These are phyloP conservation scores for Theileria parva DNA, from an alignment of 169 alveolate genomes.

Conservation along the genomic window DNA sequence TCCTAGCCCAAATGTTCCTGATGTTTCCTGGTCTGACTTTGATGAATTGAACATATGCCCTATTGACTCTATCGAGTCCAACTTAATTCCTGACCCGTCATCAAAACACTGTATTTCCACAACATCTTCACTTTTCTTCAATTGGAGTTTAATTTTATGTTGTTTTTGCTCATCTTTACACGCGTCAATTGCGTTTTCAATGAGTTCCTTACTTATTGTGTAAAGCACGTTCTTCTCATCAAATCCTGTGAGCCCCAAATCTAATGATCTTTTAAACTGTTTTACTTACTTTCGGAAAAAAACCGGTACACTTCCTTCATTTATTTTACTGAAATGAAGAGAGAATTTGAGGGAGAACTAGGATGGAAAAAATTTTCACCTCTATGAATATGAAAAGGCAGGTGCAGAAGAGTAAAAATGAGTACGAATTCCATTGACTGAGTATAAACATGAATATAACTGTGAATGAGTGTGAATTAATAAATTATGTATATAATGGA, in stretches of 20 bases:
- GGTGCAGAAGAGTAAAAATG: too few relatives aligned
- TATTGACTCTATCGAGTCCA: slow-evolving; percentile 30
- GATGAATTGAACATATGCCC: slow-evolving; percentile 33
- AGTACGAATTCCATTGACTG: too few relatives aligned
- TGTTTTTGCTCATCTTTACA: slow-evolving; percentile 12
- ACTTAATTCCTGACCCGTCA: slow-evolving; percentile 26
- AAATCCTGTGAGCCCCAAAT: slow-evolving; percentile 22
- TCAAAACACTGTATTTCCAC: slow-evolving; percentile 11
- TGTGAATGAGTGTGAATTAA: too few relatives aligned
- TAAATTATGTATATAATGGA: not conserved
- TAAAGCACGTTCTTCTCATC: slow-evolving; percentile 27
- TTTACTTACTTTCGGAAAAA: slow-evolving; percentile 13
- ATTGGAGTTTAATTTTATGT: slow-evolving; percentile 4
- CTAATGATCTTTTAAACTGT: not conserved
- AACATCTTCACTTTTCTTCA: slow-evolving; percentile 9
- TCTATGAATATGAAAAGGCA: too few relatives aligned
- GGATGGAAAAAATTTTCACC: not conserved
- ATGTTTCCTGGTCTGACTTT: slow-evolving; percentile 20
- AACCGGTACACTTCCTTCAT: slow-evolving; percentile 10
- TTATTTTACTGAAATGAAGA: not conserved
- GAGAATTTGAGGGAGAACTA: not conserved
- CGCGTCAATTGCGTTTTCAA: slow-evolving; percentile 39
- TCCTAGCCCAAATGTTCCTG: slow-evolving; percentile 37
- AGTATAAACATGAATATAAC: too few relatives aligned
- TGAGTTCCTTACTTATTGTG: slow-evolving; percentile 42